Percentiles rank a stretch among this genome's conserved stretches.
Evolutionary conservation across 2,329 filamentous ascomycete species (phyloP).

Genomic region (Falciphora oryzae): DNA sequence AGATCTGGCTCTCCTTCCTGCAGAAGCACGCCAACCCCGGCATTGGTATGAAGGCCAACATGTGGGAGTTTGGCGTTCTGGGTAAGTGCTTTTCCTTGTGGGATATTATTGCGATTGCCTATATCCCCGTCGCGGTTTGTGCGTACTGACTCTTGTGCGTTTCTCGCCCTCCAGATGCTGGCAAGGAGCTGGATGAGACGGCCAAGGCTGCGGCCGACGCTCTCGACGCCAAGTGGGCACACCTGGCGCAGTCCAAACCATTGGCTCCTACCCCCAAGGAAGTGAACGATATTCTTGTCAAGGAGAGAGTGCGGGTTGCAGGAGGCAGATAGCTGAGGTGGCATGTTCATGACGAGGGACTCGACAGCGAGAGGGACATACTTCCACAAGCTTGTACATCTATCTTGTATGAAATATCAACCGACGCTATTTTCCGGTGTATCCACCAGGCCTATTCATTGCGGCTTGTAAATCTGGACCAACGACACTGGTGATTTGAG

Average conservation of each 20-base stretch:
- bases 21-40: slow-evolving; percentile 90
- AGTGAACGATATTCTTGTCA: slow-evolving; percentile 33
- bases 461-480: not conserved
- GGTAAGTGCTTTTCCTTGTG: slow-evolving; percentile 39
- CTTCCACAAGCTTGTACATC: not conserved
- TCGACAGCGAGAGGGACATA: not conserved
- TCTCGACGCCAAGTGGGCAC: slow-evolving; percentile 47
- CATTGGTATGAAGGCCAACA: slow-evolving; percentile 98
- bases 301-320: slow-evolving; percentile 18
- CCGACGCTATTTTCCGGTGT: not conserved
- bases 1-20: slow-evolving; percentile 88
- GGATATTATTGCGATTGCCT: not conserved
- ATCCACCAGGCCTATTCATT: not conserved
- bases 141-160: slow-evolving; percentile 14
- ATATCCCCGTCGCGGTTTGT: not conserved
- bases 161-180: slow-evolving; percentile 35
- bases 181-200: slow-evolving; percentile 44
- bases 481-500: not conserved
- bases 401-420: not conserved
- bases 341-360: not conserved
- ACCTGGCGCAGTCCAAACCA: slow-evolving; percentile 47
- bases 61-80: slow-evolving; percentile 79
- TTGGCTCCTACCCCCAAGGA: slow-evolving; percentile 44
- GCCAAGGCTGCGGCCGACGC: slow-evolving; percentile 35
- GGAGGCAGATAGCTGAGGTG: slow-evolving; percentile 20